Evolutionary conservation across 345 rosid genomes (phyloP).

Genomic region (Eucalyptus pumila): DNA sequence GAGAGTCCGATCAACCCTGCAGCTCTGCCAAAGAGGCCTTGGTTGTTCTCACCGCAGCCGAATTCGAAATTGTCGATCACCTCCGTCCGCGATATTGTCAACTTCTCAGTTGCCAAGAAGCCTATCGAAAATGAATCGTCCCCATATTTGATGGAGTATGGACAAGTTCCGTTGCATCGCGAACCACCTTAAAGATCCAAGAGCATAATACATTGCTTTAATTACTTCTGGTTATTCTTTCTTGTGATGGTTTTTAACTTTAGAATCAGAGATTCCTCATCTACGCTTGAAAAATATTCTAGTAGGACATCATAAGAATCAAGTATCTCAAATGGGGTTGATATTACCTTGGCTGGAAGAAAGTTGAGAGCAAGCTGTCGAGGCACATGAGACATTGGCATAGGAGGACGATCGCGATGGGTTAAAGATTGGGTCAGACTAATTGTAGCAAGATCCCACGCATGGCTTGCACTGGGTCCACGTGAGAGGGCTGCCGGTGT

Average conservation of each 20-base stretch:
- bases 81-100: not conserved
- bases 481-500: slow-evolving; percentile 9
- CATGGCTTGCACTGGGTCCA: slow-evolving; percentile 24
- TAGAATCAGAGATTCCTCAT: not conserved
- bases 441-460: not conserved
- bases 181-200: not conserved
- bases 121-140: not conserved
- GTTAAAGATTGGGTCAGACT: not conserved
- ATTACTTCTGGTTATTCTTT: too few relatives aligned
- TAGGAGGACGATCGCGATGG: slow-evolving; percentile 1
- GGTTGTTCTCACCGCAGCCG: slow-evolving; percentile 9
- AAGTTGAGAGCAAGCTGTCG: not conserved
- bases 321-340: not conserved
- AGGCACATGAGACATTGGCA: not conserved
- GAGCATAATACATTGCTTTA: not conserved
- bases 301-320: not conserved
- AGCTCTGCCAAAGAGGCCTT: not conserved
- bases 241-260: not conserved
- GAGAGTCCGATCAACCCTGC: not conserved
- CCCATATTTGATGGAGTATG: not conserved
- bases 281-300: not conserved
- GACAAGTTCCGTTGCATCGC: slow-evolving; percentile 1
- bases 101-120: not conserved
- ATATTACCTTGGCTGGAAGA: not conserved
- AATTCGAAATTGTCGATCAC: slow-evolving; percentile 1